Conservation (phyloP, 1,284 basidiomycete genomes). For the Filobasidium uniguttulatum region DNA sequence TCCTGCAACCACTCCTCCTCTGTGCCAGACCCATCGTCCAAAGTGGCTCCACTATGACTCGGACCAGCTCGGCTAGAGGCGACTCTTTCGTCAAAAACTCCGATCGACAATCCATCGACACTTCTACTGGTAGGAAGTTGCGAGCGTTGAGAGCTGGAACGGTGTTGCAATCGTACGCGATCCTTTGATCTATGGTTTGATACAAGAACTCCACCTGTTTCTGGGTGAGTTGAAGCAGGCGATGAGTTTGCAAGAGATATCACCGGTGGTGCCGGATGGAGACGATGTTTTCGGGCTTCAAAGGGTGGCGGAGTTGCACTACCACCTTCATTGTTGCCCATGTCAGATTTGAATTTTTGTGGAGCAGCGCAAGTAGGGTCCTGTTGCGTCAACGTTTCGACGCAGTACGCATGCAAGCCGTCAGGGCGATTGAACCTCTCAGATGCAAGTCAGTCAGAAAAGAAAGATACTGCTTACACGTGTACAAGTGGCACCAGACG, state of each 20-base stretch:
- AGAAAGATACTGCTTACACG: too few species aligned
- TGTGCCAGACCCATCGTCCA: too few species aligned
- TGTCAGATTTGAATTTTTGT: too few species aligned
- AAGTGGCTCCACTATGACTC: not conserved
- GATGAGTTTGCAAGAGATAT: not conserved
- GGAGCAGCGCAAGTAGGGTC: too few species aligned
- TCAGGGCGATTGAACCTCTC: too few species aligned
- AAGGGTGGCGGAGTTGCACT: constrained; percentile 11
- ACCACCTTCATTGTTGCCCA: too few species aligned
- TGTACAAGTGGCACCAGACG: too few species aligned
- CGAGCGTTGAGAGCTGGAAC: too few species aligned
- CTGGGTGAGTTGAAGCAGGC: not conserved
- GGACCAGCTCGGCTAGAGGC: not conserved
- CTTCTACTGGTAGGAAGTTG: not conserved
- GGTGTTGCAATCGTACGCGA: not conserved
- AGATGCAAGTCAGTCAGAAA: too few species aligned
- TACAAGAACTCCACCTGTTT: constrained; percentile 1
- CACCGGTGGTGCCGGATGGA: not conserved
- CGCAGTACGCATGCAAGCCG: too few species aligned
- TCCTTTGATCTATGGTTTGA: constrained; percentile 1
- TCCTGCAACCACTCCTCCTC: not conserved
- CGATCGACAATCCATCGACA: not conserved
- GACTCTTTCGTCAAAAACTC: not conserved
- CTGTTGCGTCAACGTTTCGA: too few species aligned
- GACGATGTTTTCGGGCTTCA: constrained; percentile 10